A percentile compares a stretch with the other conserved stretches of the same genome.
These are phyloP conservation scores for Arachis monticola DNA, from an alignment of 331 rosid species.

Conservation along the genomic window DNA sequence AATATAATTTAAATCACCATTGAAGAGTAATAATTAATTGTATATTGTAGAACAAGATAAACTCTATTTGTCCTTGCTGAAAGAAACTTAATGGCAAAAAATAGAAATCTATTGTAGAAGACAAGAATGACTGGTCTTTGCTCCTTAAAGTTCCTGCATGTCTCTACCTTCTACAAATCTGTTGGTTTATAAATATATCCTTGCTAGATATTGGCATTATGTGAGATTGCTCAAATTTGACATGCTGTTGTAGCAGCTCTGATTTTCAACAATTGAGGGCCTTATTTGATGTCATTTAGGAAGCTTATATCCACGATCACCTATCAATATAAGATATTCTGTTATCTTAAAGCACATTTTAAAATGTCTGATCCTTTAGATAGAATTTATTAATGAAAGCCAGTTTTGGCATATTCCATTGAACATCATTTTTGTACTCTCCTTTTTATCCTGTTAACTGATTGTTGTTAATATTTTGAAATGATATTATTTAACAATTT, in stretches of 20 bases:
- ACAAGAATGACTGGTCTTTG: background rate
- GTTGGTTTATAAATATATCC: background rate
- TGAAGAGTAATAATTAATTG: no score
- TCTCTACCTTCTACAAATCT: background rate
- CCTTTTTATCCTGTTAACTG: slow-evolving; percentile 9
- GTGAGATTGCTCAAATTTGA: slow-evolving; percentile 27
- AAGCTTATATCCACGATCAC: slow-evolving; percentile 10
- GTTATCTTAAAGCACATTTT: background rate
- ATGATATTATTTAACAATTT: background rate
- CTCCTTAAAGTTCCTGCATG: background rate
- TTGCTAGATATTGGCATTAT: background rate
- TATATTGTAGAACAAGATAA: no score
- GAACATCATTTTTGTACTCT: background rate
- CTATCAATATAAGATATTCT: background rate
- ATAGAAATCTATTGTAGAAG: background rate
- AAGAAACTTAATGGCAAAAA: background rate
- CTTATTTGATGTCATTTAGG: background rate
- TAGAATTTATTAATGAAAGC: background rate
- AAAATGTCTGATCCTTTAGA: slow-evolving; percentile 16
- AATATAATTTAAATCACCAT: slow-evolving; percentile 12
- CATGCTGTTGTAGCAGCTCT: slow-evolving; percentile 8
- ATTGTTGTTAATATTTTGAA: background rate
- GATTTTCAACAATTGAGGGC: slow-evolving; percentile 12
- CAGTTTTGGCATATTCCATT: slow-evolving; percentile 13
- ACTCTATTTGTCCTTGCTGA: background rate